phyloP scores from a whole-genome alignment of 768 basidiomycete species.

The Macrocybe gigantea region DNA sequence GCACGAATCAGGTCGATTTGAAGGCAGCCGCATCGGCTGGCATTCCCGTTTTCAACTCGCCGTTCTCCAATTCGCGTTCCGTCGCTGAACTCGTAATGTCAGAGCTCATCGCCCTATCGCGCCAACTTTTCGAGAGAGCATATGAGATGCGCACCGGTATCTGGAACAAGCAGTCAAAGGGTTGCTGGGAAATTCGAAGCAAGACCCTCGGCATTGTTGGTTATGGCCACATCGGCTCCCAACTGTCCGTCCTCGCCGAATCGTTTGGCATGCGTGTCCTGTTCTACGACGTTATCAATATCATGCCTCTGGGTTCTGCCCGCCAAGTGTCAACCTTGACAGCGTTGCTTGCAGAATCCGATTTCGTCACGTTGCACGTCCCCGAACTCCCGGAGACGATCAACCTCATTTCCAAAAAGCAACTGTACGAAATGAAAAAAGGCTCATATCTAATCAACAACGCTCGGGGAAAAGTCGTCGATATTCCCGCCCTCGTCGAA shows the following conservation, averaged over 20 bases:
- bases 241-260: conserved; percentile 95
- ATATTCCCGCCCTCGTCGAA: conserved; percentile 84
- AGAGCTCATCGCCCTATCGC: conserved; percentile 90
- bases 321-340: conserved; percentile 80
- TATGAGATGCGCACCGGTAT: conserved; percentile 83
- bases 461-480: conserved; percentile 91
- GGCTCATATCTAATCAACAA: conserved; percentile 98
- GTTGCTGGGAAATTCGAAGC: conserved; percentile 96
- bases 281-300: conserved; percentile 91
- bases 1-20: conserved; percentile 97
- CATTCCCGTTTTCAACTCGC: conserved; percentile 98
- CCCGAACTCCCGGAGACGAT: conserved; percentile 95
- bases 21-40: conserved; percentile 76
- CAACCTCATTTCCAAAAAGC: conserved; percentile 78
- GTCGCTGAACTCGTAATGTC: conserved; percentile 97
- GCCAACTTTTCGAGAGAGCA: conserved; percentile 87
- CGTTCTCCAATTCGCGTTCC: conserved; percentile 97
- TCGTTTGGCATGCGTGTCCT: conserved; percentile 93
- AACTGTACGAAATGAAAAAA: conserved; percentile 89
- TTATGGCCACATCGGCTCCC: conserved; percentile 97
- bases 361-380: conserved; percentile 95
- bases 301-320: conserved; percentile 96
- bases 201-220: conserved; percentile 98
- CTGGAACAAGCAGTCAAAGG: conserved; percentile 99
- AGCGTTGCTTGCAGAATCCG: conserved; percentile 69